These are phyloP conservation scores for Populus hybrid DNA, from an alignment of 441 rosid genomes.

Conservation along the genomic window DNA sequence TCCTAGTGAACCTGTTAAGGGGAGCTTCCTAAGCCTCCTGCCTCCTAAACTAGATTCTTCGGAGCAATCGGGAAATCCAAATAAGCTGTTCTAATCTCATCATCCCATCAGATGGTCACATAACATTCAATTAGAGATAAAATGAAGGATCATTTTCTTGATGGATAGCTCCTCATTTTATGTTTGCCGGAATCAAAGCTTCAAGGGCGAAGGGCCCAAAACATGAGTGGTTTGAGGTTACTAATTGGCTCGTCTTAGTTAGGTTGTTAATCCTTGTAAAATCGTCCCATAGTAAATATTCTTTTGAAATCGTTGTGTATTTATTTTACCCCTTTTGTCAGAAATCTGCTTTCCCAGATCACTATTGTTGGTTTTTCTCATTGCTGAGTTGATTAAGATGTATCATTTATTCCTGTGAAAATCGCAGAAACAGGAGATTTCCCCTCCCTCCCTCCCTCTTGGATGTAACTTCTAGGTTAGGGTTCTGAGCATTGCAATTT, in stretches of 20 bases:
- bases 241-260: slow-evolving; percentile 27
- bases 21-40: slow-evolving; percentile 74
- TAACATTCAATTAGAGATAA: slow-evolving; percentile 7
- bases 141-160: slow-evolving; percentile 12
- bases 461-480: neutral
- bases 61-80: slow-evolving; percentile 45
- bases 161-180: slow-evolving; percentile 15
- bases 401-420: neutral
- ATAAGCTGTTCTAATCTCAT: slow-evolving; percentile 19
- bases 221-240: slow-evolving; percentile 32
- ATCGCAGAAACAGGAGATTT: neutral
- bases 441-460: neutral
- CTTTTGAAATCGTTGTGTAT: slow-evolving; percentile 32
- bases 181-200: slow-evolving; percentile 19
- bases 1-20: slow-evolving; percentile 51
- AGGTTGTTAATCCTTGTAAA: slow-evolving; percentile 31
- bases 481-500: neutral
- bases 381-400: slow-evolving; percentile 19
- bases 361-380: neutral
- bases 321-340: neutral
- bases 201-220: slow-evolving; percentile 29
- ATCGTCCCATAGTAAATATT: slow-evolving; percentile 38
- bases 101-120: neutral
- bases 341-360: slow-evolving; percentile 5
- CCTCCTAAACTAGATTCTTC: slow-evolving; percentile 62